Base-by-base conservation (phyloP, 352 stramenopile species). In the Phytopythium delawarense region DNA sequence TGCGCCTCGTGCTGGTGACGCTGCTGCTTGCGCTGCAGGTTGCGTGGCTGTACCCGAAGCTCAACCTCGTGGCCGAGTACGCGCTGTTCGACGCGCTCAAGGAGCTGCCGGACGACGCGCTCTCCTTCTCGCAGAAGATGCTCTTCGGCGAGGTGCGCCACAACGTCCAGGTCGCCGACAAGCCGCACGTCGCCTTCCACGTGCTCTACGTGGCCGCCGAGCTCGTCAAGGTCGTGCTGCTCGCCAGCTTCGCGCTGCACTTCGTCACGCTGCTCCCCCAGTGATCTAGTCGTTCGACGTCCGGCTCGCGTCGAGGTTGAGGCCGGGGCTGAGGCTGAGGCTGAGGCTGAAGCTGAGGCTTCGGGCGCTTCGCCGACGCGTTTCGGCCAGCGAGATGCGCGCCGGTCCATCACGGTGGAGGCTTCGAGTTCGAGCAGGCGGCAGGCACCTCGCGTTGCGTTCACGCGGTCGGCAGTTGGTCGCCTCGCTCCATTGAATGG, bases 51-150 rank as follows among this genome's bases (percentile, higher is more conserved):
- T 87, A 73, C 46, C 79, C 81, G 2, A 83, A 79, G 48, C 69
- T 91, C 25, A 63, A 84, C 61, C 71, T 88, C 25, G 55, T 68
- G 32, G 77, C 66, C 8, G 72, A 89, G 61, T 87, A 80, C 44
- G 75, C 67, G 52, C 58, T 91, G 37, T 84, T 79, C 46, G 70
- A 88, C 21, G 71, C 74, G 70, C 70, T 91, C 58, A 81, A 81
- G 64, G 69, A 74, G 39, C 40, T 85, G 60, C 63, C 70, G 25
- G 74, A 83, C 35, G 72, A 80, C 25, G 72, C 78, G 40, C 59
- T 90, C 35, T 81, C 75, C n/a, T 79, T 79, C 62, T 73, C 79
- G 44, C 77, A 89, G 64, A 85, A 84, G 57, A 81, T 76, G 77
- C 55, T 75, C 48, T 77, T 84, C 54, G 73, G 65, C 16, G 70